phyloP scores from a whole-genome alignment of 345 rosid species.

The Camelina hispida region DNA sequence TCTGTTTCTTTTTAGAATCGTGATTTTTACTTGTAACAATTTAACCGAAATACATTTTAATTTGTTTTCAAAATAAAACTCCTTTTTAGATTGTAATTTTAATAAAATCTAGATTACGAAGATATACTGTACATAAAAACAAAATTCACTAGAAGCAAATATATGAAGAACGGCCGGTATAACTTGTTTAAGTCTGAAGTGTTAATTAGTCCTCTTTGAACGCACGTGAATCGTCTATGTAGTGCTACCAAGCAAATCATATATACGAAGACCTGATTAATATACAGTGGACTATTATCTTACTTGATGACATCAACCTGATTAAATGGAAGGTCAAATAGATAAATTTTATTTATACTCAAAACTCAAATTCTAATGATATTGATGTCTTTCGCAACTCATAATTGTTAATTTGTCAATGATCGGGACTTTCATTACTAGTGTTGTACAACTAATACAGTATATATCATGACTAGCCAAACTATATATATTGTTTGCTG shows the following conservation, averaged over 20 bases:
- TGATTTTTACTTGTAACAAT: too few relatives aligned
- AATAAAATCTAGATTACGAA: background rate
- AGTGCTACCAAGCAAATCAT: too few relatives aligned
- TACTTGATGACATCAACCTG: background rate
- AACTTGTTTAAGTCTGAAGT: background rate
- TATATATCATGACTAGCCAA: background rate
- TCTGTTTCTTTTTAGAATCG: too few relatives aligned
- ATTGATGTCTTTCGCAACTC: constrained; percentile 15
- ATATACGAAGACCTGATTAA: too few relatives aligned
- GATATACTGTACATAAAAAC: background rate
- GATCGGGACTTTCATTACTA: constrained; percentile 20
- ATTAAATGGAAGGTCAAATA: constrained; percentile 9
- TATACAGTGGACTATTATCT: too few relatives aligned
- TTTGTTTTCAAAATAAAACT: background rate
- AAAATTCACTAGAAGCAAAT: too few relatives aligned
- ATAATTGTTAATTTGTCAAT: constrained; percentile 5
- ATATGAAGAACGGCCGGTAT: too few relatives aligned
- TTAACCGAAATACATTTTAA: background rate
- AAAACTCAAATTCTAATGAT: background rate
- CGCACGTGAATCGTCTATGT: constrained; percentile 23
- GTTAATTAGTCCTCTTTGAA: background rate
- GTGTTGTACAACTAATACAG: constrained; percentile 24
- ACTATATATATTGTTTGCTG: background rate
- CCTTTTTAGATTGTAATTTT: background rate
- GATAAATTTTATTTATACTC: background rate